Percentiles rank a stretch among this genome's conserved stretches.
Evolutionary conservation across 2,329 filamentous ascomycete species (phyloP).

Genomic region (Penicillium sp.): DNA sequence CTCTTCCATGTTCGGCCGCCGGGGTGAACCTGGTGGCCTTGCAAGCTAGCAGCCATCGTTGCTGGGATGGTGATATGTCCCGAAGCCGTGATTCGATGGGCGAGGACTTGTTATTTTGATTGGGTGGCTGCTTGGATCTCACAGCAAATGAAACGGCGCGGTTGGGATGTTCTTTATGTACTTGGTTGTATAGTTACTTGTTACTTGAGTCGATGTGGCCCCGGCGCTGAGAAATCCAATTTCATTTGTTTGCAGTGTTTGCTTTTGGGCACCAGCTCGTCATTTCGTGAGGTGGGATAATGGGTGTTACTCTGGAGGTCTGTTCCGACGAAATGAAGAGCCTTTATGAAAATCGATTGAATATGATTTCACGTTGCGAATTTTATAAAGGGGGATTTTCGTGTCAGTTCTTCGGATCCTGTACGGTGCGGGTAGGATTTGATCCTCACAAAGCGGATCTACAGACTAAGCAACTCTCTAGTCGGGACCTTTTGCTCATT

Average conservation of each 20-base stretch:
- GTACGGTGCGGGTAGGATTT: not conserved
- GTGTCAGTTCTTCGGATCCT: not conserved
- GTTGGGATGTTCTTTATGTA: conserved; percentile 1
- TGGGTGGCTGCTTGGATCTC: not conserved
- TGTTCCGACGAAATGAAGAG: not conserved
- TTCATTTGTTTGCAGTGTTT: conserved; percentile 27
- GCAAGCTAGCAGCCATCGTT: conserved; percentile 15
- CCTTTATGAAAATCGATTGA: not conserved
- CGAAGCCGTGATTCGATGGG: not conserved
- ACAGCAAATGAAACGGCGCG: not conserved
- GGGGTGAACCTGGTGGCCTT: conserved; percentile 23
- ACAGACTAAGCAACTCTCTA: not conserved
- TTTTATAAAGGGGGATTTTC: not conserved
- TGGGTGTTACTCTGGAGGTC: not conserved
- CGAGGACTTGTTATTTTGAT: not conserved
- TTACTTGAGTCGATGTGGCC: not conserved
- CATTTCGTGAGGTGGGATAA: not conserved
- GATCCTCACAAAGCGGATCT: not conserved
- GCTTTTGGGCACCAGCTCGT: conserved; percentile 2
- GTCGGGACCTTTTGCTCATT: not conserved
- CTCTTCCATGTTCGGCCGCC: conserved; percentile 42
- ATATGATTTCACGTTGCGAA: too few relatives aligned
- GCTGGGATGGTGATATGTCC: not conserved
- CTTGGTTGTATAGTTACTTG: not conserved
- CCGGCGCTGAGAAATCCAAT: conserved; percentile 11